Evolutionary conservation across 257 asterid species (phyloP).

Genomic region (Gentiana straminea): DNA sequence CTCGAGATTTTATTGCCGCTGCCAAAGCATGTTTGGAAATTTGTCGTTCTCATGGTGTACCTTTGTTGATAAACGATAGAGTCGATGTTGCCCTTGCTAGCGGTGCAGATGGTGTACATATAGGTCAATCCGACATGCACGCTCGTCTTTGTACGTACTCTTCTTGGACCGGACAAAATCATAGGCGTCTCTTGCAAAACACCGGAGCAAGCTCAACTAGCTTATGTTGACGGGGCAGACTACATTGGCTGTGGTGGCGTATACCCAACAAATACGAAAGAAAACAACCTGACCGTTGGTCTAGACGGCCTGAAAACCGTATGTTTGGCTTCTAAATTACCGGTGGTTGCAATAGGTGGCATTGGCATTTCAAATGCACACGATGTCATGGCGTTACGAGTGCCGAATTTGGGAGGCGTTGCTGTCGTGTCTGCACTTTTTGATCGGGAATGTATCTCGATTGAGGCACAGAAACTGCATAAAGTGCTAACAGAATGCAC

Average conservation of each 20-base stretch:
- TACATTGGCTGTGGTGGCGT: slow-evolving; percentile 94
- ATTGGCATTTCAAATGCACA: slow-evolving; percentile 54
- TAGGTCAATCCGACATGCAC: slow-evolving; percentile 95
- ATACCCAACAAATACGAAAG: slow-evolving; percentile 81
- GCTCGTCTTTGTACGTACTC: slow-evolving; percentile 50
- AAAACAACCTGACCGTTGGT: slow-evolving; percentile 53
- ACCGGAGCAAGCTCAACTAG: slow-evolving; percentile 63
- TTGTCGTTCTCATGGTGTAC: slow-evolving; percentile 52
- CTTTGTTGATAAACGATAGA: slow-evolving; percentile 77
- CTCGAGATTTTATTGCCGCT: slow-evolving; percentile 69
- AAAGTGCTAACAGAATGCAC: slow-evolving; percentile 24
- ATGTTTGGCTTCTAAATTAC: slow-evolving; percentile 59
- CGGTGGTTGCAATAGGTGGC: slow-evolving; percentile 95
- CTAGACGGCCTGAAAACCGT: slow-evolving; percentile 66
- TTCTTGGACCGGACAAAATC: slow-evolving; percentile 83
- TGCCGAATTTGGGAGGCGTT: slow-evolving; percentile 58
- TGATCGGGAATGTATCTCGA: slow-evolving; percentile 56
- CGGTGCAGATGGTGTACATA: slow-evolving; percentile 88
- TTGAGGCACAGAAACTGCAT: slow-evolving; percentile 42
- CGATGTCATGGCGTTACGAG: slow-evolving; percentile 48
- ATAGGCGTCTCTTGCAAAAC: slow-evolving; percentile 92
- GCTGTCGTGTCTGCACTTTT: slow-evolving; percentile 91
- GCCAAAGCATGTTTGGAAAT: slow-evolving; percentile 58
- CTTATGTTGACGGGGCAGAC: slow-evolving; percentile 84
- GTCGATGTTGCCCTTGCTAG: slow-evolving; percentile 82